Evolutionary conservation across 192 early-diverging fungal genomes (phyloP).

Genomic region (Umbelopsis isabellina): DNA sequence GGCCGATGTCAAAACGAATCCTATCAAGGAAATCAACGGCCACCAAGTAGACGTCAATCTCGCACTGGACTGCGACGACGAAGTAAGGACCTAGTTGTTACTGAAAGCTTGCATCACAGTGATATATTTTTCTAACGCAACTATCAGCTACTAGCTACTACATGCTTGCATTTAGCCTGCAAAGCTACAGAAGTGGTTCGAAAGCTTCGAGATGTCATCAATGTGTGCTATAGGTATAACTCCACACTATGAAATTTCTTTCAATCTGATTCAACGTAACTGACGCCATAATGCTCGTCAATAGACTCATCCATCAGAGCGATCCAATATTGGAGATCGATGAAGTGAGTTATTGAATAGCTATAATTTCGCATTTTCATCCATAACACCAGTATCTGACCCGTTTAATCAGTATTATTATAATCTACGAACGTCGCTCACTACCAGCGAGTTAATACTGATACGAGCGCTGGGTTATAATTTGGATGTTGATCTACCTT

Average conservation of each 20-base stretch:
- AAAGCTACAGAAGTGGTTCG: constrained; percentile 56
- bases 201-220: constrained; percentile 57
- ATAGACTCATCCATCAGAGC: constrained; percentile 37
- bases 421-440: constrained; percentile 48
- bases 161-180: constrained; percentile 55
- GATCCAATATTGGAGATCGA: constrained; percentile 32
- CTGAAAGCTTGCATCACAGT: background rate
- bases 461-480: constrained; percentile 53
- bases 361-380: background rate
- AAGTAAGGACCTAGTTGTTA: constrained; percentile 22
- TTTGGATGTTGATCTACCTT: constrained; percentile 53
- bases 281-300: constrained; percentile 25
- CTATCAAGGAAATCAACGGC: background rate
- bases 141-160: constrained; percentile 52
- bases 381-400: background rate
- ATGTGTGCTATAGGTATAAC: constrained; percentile 49
- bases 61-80: constrained; percentile 27
- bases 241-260: no score
- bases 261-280: background rate
- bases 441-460: constrained; percentile 54
- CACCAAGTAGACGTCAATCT: constrained; percentile 11
- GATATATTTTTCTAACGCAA: background rate
- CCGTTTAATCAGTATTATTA: constrained; percentile 42
- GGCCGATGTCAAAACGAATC: constrained; percentile 38
- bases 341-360: constrained; percentile 19